These are phyloP conservation scores for Ambrosia artemisiifolia DNA, from an alignment of 129 eudicot genomes.

Conservation along the genomic window DNA sequence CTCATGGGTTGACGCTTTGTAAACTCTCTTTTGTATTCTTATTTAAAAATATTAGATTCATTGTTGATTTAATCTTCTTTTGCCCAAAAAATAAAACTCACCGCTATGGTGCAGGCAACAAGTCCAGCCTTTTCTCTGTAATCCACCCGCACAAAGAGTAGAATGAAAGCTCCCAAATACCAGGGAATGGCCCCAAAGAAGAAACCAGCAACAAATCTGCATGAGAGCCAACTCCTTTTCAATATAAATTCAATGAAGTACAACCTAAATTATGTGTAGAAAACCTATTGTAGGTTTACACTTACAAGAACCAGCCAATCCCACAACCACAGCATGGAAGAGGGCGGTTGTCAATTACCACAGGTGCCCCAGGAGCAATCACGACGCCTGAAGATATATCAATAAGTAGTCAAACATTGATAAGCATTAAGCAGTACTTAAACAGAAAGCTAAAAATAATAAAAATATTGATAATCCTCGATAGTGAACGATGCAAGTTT, in stretches of 20 bases:
- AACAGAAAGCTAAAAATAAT: not conserved
- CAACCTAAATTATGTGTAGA: not conserved
- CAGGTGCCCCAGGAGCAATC: conserved; percentile 48
- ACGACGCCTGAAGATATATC: conserved; percentile 49
- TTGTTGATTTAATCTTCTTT: not conserved
- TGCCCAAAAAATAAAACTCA: conserved; percentile 33
- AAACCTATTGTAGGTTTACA: not conserved
- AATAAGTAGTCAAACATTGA: not conserved
- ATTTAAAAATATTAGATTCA: not conserved
- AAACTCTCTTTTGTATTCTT: not conserved
- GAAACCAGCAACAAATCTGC: conserved; percentile 81
- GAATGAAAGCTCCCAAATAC: conserved; percentile 8
- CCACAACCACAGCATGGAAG: conserved; percentile 93
- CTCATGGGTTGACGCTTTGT: not conserved
- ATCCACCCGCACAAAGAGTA: conserved; percentile 49
- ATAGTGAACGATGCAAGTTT: not conserved
- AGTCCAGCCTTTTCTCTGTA: conserved; percentile 92
- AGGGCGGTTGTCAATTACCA: conserved; percentile 36
- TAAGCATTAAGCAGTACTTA: not conserved
- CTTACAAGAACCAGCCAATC: conserved; percentile 92
- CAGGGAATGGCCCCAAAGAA: conserved; percentile 57
- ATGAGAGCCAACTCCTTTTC: conserved; percentile 11
- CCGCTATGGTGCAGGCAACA: conserved; percentile 82
- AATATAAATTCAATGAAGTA: not conserved
- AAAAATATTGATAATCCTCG: not conserved